A percentile compares a stretch with the other conserved stretches of the same genome.
phyloP scores from a whole-genome alignment of 2,329 filamentous ascomycete species.

The Sordariomycetes sp. region DNA sequence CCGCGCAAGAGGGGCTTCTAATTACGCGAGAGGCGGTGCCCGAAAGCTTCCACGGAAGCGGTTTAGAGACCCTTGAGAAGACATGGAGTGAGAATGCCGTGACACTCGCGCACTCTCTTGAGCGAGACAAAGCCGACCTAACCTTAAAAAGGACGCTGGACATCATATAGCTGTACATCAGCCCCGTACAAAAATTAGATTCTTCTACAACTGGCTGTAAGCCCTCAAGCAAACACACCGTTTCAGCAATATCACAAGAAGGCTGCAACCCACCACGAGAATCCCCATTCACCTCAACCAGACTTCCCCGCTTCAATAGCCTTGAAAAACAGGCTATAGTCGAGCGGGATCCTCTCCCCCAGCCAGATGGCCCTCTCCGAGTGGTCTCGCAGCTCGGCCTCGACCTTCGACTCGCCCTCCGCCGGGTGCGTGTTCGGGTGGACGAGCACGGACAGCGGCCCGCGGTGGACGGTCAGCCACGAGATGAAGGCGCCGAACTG shows the following conservation, averaged over 20 bases:
- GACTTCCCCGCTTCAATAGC: neutral
- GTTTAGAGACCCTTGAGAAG: neutral
- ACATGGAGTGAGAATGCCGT: neutral
- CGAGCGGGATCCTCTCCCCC: slow-evolving; percentile 54
- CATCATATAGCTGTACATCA: too few relatives aligned
- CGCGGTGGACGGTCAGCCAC: slow-evolving; percentile 75
- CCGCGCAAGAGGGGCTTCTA: neutral
- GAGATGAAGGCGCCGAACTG: slow-evolving; percentile 85
- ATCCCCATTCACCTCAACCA: too few relatives aligned
- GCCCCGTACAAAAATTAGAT: too few relatives aligned
- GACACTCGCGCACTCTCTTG: neutral
- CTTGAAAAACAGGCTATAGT: slow-evolving; percentile 16
- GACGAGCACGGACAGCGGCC: slow-evolving; percentile 66
- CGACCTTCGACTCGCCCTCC: slow-evolving; percentile 17
- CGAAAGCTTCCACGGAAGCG: neutral
- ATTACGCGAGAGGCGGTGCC: neutral
- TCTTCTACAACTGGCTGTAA: too few relatives aligned
- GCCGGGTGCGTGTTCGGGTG: slow-evolving; percentile 68
- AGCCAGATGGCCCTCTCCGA: slow-evolving; percentile 64
- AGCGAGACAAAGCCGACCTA: neutral
- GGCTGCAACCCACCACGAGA: too few relatives aligned
- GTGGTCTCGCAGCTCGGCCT: slow-evolving; percentile 42
- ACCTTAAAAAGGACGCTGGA: too few relatives aligned
- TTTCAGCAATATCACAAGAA: too few relatives aligned
- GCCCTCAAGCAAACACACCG: too few relatives aligned